Base-by-base conservation (phyloP, 768 basidiomycete species). In the Phallus indusiatus region DNA sequence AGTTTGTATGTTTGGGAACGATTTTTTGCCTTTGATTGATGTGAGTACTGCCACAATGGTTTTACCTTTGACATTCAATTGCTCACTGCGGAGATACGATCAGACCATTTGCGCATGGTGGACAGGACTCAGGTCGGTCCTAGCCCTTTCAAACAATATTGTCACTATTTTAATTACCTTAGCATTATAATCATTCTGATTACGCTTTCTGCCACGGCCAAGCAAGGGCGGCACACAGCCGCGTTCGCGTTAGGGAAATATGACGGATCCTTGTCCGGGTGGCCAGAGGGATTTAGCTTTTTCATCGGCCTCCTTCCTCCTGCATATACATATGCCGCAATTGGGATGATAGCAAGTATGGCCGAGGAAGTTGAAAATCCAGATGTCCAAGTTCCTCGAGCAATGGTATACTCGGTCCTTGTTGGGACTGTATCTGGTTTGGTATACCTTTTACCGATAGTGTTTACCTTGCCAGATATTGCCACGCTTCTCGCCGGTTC, bases 341-440 rank as follows among this genome's bases (percentile, higher is more conserved):
- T 80, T 61, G 84, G 84, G 59, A 85, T 85, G 82, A 80, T 85
- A 42, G 74, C 83, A 16, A 83, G 80, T 62, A 81, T 86, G 80
- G 80, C 83, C 2, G 85, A 85, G 66, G 84, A 86, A 67, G 84
- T 85, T 1, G 77, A 78, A 53, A 73, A 83, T 54, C 84, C 84
- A 0, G 72, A 77, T 1, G 63, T 73, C 11, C 75, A 82, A 55
- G 75, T 85, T 10, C 84, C 84, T 0, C 70, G 69, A 47, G 83
- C 83, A 1, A 75, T 86, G 24, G 71, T 75, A 10, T 77, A 76
- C 71, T 79, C 78, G 0, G 70, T 83, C 35, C 81, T 81, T 0
- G 81, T 82, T 53, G 76, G 79, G 8, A 69, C 78, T 22, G 63
- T 83, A 10, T 70, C 68, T 20, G 84, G 84, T 0, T 61, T 85